Evolutionary conservation across 1,284 basidiomycete species (phyloP), one percentile per base, ranked within the genome.

Genomic region (Pascua guehoae): DNA sequence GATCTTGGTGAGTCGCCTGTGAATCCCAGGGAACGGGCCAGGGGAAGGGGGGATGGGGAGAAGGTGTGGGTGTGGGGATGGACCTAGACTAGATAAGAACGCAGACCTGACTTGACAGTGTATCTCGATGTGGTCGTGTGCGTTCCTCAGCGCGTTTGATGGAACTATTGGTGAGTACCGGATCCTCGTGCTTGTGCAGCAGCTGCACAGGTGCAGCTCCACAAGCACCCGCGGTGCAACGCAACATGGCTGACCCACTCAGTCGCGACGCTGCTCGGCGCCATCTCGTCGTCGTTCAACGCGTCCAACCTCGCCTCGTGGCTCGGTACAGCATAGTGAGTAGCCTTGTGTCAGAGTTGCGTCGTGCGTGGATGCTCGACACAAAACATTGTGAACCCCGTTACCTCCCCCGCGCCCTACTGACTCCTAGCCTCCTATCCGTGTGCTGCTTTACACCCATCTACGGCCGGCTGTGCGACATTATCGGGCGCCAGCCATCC

Each of bases 361-460:
- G 24, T 7, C 24, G 24, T 32, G 24, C 24, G 7, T 32, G 24
- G 24, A 32, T 32, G 24, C 7, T 32, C 24, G 24, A 4, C 24
- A 7, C 24, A 32, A 4, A 32, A 32, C 24, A 32, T 32, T 32
- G 24, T 32, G 24, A 32, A 32, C 3, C 24, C n/a, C n/a, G 37
- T 17, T 1, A 18, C 16, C 8, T 12, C n/a, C 8, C 41, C n/a
- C 11, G 15, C 12, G 14, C 32, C 0, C 4, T 7, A 41, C 55
- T 52, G n/a, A 45, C 50, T 8, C 24, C 24, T 7, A 72, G 71
- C 78, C 80, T 94, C 61, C 80, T 94, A 48, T 90, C 88, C 43
- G 86, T 93, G 48, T 94, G 76, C 73, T 92, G 89, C 77, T 92
- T 93, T 71, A 92, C 89, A 16, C 90, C 90, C 56, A 79, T 93